A percentile compares a stretch with the other conserved stretches of the same genome.
These are phyloP conservation scores for Escovopsis weberi DNA, from an alignment of 2,329 filamentous ascomycete species.

Conservation along the genomic window DNA sequence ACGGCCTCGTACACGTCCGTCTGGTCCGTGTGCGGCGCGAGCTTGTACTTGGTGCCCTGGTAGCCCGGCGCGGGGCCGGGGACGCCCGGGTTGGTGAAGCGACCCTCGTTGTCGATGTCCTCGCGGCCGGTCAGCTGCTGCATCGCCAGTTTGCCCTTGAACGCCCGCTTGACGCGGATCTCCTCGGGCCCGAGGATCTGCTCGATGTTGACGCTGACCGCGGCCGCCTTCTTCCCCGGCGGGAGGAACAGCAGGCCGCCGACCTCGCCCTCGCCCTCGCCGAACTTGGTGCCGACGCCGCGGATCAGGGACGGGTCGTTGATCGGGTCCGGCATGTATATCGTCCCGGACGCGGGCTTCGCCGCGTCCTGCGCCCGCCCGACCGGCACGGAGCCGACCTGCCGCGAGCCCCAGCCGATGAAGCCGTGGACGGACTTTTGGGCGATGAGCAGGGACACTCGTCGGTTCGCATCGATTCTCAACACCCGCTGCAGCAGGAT, in stretches of 20 bases:
- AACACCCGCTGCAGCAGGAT: conserved; percentile 86
- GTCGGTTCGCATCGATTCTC: conserved; percentile 70
- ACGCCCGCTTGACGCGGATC: conserved; percentile 72
- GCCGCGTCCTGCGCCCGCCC: conserved; percentile 81
- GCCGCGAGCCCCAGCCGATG: conserved; percentile 72
- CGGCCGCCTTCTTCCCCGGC: conserved; percentile 59
- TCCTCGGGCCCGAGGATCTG: conserved; percentile 70
- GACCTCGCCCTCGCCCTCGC: conserved; percentile 51
- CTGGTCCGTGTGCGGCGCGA: conserved; percentile 88
- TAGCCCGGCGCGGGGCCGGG: conserved; percentile 47
- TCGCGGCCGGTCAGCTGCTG: conserved; percentile 70
- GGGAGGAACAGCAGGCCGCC: conserved; percentile 82
- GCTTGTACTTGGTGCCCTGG: conserved; percentile 67
- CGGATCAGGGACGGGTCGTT: conserved; percentile 70
- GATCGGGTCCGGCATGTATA: conserved; percentile 82
- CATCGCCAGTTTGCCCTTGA: conserved; percentile 62
- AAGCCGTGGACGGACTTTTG: conserved; percentile 93
- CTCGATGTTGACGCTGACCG: conserved; percentile 70
- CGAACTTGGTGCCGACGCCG: conserved; percentile 70
- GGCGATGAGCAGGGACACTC: conserved; percentile 84
- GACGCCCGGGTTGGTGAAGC: conserved; percentile 40
- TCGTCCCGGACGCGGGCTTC: conserved; percentile 60
- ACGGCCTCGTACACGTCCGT: conserved; percentile 88
- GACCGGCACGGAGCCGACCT: conserved; percentile 85
- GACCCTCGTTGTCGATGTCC: conserved; percentile 53